Percentiles rank a stretch among this genome's conserved stretches.
Conservation (phyloP, 116 monocot species). For the Phalaenopsis hybrid region DNA sequence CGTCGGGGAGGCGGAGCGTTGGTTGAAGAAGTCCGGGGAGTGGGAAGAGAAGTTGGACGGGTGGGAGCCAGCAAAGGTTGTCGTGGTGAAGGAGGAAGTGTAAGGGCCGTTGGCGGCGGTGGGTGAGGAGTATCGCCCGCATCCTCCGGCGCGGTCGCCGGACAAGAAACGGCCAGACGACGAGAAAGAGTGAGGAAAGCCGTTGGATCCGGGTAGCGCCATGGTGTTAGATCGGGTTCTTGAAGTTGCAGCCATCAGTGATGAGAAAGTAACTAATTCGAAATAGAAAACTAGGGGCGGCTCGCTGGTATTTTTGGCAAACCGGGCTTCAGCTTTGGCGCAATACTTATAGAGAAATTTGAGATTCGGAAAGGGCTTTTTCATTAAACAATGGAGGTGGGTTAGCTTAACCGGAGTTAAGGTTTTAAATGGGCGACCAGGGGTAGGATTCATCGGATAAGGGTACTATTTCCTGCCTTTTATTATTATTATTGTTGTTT, state of each 20-base stretch:
- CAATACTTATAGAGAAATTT: too few species aligned
- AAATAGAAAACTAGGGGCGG: too few species aligned
- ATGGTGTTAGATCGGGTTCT: background rate
- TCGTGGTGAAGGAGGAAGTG: constrained; percentile 6
- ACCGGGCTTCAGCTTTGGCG: too few species aligned
- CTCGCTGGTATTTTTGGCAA: too few species aligned
- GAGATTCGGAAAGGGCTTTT: too few species aligned
- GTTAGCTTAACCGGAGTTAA: too few species aligned
- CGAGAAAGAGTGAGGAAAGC: background rate
- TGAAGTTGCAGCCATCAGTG: constrained; percentile 2
- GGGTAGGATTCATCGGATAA: too few species aligned
- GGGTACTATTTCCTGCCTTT: too few species aligned
- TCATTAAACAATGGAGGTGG: too few species aligned
- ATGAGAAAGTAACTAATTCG: too few species aligned
- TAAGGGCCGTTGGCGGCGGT: background rate
- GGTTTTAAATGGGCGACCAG: background rate
- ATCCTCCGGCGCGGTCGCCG: constrained; percentile 5
- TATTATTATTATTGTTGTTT: background rate
- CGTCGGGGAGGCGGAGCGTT: constrained; percentile 11
- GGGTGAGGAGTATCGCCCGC: background rate
- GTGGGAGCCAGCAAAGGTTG: background rate
- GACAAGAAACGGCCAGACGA: constrained; percentile 1
- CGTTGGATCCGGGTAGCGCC: background rate
- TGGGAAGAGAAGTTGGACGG: constrained; percentile 9
- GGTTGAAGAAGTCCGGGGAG: constrained; percentile 4